These are phyloP conservation scores for Didymella arachidicola DNA, from an alignment of 2,329 filamentous ascomycete species.

Conservation along the genomic window DNA sequence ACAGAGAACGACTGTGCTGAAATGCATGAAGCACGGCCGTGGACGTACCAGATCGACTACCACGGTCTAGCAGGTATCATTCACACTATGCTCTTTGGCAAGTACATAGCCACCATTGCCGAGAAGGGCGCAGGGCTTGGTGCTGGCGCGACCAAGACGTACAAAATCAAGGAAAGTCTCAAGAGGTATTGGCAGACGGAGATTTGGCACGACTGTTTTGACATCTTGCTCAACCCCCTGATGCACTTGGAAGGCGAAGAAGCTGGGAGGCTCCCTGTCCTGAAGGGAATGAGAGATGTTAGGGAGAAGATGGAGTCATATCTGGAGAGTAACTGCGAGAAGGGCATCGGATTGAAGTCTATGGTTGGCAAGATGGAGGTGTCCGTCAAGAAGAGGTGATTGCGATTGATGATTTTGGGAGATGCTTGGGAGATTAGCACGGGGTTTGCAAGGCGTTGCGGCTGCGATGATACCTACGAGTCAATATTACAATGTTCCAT, in stretches of 20 bases:
- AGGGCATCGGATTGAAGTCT: constrained; percentile 68
- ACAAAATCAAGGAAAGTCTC: constrained; percentile 80
- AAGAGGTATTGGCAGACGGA: constrained; percentile 98
- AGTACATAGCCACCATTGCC: constrained; percentile 83
- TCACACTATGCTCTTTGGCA: constrained; percentile 89
- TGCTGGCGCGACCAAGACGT: constrained; percentile 69
- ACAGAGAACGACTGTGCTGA: constrained; percentile 88
- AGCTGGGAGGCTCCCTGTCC: constrained; percentile 72
- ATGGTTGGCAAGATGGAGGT: constrained; percentile 71
- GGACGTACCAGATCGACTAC: constrained; percentile 98
- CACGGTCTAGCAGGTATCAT: constrained; percentile 89
- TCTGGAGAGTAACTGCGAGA: constrained; percentile 82
- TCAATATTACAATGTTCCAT: constrained; percentile 4
- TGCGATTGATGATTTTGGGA: background rate
- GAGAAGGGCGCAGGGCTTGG: constrained; percentile 62
- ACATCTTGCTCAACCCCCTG: constrained; percentile 83
- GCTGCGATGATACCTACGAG: constrained; percentile 15
- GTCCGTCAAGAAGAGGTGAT: constrained; percentile 62
- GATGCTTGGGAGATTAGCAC: background rate
- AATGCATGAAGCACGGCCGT: constrained; percentile 91
- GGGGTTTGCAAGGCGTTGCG: constrained; percentile 26
- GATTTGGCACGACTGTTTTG: constrained; percentile 84
- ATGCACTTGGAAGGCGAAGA: constrained; percentile 71
- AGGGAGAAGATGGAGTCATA: constrained; percentile 84
- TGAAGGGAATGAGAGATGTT: constrained; percentile 71